These are phyloP conservation scores for Rhodocollybia butyracea DNA, from an alignment of 768 basidiomycete species.

Conservation along the genomic window DNA sequence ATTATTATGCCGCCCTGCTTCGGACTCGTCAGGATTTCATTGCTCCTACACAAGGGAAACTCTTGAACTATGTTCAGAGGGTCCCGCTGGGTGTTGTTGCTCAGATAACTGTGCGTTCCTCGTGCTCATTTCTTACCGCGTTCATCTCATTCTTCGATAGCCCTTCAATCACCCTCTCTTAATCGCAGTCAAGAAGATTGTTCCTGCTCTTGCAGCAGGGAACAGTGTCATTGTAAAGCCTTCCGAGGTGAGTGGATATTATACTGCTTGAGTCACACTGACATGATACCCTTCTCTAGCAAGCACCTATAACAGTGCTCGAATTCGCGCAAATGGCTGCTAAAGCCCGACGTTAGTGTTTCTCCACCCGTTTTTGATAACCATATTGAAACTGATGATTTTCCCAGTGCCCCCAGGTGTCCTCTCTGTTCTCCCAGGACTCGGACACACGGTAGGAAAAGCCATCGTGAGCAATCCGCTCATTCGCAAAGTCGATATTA, in stretches of 20 bases:
- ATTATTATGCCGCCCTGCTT: conserved; percentile 74
- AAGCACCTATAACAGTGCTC: conserved; percentile 77
- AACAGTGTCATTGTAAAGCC: conserved; percentile 84
- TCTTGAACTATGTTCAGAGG: conserved; percentile 77
- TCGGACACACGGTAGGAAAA: conserved; percentile 60
- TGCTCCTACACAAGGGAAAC: conserved; percentile 74
- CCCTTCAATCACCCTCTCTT: conserved; percentile 90
- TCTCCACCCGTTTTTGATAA: not conserved
- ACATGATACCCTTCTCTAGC: conserved; percentile 29
- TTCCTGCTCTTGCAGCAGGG: conserved; percentile 80
- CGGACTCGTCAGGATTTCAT: conserved; percentile 68
- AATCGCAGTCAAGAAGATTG: conserved; percentile 87
- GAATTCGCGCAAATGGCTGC: conserved; percentile 67
- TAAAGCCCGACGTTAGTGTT: conserved; percentile 57
- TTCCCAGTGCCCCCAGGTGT: conserved; percentile 74
- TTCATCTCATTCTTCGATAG: conserved; percentile 28
- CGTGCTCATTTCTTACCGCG: not conserved
- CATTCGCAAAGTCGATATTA: conserved; percentile 81
- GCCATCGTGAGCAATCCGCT: conserved; percentile 62
- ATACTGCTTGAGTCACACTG: not conserved
- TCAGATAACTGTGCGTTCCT: conserved; percentile 64
- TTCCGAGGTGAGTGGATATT: conserved; percentile 51
- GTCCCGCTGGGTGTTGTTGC: conserved; percentile 87
- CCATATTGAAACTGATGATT: not conserved
- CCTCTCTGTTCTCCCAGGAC: conserved; percentile 72